Evolutionary conservation across 202 grass and related monocot species (phyloP), one percentile per base, ranked within the genome.

Genomic region (Schoenoplectus tabernaemontani): DNA sequence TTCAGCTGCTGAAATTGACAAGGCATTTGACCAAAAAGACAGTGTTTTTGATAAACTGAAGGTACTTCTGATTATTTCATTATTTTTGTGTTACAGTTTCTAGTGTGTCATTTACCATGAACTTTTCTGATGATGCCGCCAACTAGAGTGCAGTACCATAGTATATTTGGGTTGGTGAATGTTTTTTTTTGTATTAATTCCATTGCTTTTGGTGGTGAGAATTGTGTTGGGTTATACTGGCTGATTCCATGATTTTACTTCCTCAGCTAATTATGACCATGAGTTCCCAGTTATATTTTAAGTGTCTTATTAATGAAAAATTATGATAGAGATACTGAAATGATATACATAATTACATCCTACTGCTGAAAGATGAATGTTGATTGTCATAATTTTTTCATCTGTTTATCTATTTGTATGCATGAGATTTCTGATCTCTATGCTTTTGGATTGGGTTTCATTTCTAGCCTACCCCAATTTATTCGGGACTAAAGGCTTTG

Each of bases 1-100:
- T 32, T 87, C 96, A 10, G 87, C 87, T 63, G 51, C 81, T 81
- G 96, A 96, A 89, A 88, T 99, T 70, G 86, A 82, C 81, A 88
- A 96, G 82, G 88, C 85, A 73, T 88, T 99, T 58, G 76, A 91
- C 71, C 90, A 96, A 80, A 92, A 87, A 64, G 92, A 89, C 13
- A 76, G 91, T 47, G 87, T 93, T 85, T 84, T 90, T 44, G 91
- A 98, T 76, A 86, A 77, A 39, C 92, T 93, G 51, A 87, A 90
- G 88, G 92, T 95, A 82, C 51, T n/a, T n/a, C n/a, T n/a, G n/a
- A n/a, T 39, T 79, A 19, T 24, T 82, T 0, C 41, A 4, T n/a
- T n/a, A 54, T 72, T n/a, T 10, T 67, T 17, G 15, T 39, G 36
- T 23, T 19, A 22, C 44, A 34, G 26, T 19, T 75, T 54, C 47